Evolutionary conservation across 805 yeast species (phyloP), one percentile per base, ranked within the genome.

Genomic region (Nakazawaea pomicola): DNA sequence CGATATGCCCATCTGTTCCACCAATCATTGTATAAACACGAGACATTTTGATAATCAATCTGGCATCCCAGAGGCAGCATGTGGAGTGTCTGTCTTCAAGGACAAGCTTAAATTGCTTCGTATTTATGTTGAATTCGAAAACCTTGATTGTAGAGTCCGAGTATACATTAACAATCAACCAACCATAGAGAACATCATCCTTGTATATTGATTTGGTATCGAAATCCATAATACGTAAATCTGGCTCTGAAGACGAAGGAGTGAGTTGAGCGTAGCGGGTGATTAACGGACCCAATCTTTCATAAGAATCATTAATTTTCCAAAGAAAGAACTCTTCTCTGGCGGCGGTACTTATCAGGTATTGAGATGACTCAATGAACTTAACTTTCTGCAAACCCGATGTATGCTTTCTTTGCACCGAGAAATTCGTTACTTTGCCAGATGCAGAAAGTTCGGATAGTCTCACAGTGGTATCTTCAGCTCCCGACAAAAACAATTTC

Each of bases 191-290:
- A 14, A 46, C 50, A 5, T 50, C 52, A 12, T 50, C 41, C 1
- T 40, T 41, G n/a, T 53, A 52, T 2, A 70, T 62, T 31, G 69
- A 67, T 11, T 69, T 46, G 5, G 75, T 61, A 46, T 72, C 82
- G 54, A 89, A 83, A 58, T 85, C 95, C 96, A 89, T 91, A 41
- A 91, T 79, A 49, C 99, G 69, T 46, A 93, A 67, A 58, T 93
- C 98, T 0, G 95, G 95, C 43, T 76, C 74, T 11, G 68, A 68
- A 7, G 58, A 56, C 1, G 71, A 64, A 1, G 87, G 77, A 3
- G 75, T 76, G 21, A 90, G 61, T 1, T 75, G 61, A 4, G 80
- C 73, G 34, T 62, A 62, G 29, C 78, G 68, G 0, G 55, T 55
- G 19, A 83, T 69, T 21, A 72, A 67, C 1, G 83, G 78, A 6